A percentile compares a stretch with the other conserved stretches of the same genome.
Conservation (phyloP, 805 yeast species). For the Saccharomycopsis sp. region DNA sequence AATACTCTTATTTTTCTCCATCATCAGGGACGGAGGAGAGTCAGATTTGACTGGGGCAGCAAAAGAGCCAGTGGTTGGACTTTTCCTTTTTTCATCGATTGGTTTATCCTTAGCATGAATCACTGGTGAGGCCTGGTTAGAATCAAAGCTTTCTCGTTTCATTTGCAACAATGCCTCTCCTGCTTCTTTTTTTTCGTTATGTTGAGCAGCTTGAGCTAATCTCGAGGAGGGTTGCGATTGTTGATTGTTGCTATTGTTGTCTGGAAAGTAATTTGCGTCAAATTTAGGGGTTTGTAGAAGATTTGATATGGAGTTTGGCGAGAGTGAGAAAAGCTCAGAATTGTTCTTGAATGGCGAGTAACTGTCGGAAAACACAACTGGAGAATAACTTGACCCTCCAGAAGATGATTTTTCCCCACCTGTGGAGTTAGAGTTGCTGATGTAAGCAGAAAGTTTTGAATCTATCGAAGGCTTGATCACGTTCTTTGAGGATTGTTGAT, state of each 20-base stretch:
- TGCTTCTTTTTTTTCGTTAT: constrained; percentile 15
- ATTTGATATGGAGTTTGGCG: constrained; percentile 14
- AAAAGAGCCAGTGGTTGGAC: too few relatives aligned
- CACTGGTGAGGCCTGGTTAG: constrained; percentile 1
- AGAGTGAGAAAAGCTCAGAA: constrained; percentile 14
- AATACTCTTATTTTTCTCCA: constrained; percentile 1
- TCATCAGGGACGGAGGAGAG: too few relatives aligned
- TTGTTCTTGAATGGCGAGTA: constrained; percentile 5
- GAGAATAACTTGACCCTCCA: not conserved
- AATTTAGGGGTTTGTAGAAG: constrained; percentile 16
- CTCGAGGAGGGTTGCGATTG: not conserved
- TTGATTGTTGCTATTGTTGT: not conserved
- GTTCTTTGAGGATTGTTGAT: too few relatives aligned
- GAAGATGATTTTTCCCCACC: too few relatives aligned
- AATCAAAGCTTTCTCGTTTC: constrained; percentile 15
- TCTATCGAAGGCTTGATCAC: too few relatives aligned
- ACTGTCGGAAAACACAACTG: constrained; percentile 2
- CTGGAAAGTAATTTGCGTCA: not conserved
- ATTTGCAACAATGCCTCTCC: constrained; percentile 20
- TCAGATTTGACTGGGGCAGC: too few relatives aligned
- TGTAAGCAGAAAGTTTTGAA: too few relatives aligned
- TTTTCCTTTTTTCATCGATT: too few relatives aligned
- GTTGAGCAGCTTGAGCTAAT: not conserved
- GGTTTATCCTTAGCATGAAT: not conserved
- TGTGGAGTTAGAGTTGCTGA: too few relatives aligned